Conservation (phyloP, 2,329 filamentous ascomycete species). For the Neofusicoccum sp. region DNA sequence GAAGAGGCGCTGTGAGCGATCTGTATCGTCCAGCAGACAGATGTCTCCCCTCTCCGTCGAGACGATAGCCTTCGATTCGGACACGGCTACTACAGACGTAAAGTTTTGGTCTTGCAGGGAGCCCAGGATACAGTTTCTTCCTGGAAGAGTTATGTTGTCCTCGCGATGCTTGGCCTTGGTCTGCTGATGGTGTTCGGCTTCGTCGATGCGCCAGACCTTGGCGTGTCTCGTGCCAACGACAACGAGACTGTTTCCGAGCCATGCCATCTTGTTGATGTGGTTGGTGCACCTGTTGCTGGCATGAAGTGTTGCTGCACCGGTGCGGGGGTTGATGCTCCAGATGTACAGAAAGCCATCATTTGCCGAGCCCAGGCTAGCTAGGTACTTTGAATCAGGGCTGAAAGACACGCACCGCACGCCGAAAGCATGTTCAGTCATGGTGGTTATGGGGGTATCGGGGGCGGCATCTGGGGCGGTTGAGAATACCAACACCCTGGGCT, state of each 20-base stretch:
- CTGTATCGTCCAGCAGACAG: conserved; percentile 80
- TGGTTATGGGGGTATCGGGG: conserved; percentile 77
- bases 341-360: conserved; percentile 95
- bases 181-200: conserved; percentile 57
- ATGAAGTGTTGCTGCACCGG: conserved; percentile 73
- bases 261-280: conserved; percentile 79
- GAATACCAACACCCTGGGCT: conserved; percentile 86
- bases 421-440: conserved; percentile 84
- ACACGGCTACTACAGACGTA: conserved; percentile 70
- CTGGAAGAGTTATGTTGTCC: conserved; percentile 65
- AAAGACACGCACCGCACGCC: conserved; percentile 88
- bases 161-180: conserved; percentile 36
- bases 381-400: conserved; percentile 79
- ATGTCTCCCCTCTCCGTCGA: conserved; percentile 86
- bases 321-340: conserved; percentile 82
- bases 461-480: conserved; percentile 72
- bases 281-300: conserved; percentile 93
- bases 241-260: conserved; percentile 80
- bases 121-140: conserved; percentile 84
- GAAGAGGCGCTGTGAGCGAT: conserved; percentile 67
- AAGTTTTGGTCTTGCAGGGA: conserved; percentile 81
- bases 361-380: conserved; percentile 82
- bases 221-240: conserved; percentile 89
- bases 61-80: conserved; percentile 72
- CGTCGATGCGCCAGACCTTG: conserved; percentile 88